Conservation (phyloP, 1,284 basidiomycete genomes). For the Vanrija humicola region DNA sequence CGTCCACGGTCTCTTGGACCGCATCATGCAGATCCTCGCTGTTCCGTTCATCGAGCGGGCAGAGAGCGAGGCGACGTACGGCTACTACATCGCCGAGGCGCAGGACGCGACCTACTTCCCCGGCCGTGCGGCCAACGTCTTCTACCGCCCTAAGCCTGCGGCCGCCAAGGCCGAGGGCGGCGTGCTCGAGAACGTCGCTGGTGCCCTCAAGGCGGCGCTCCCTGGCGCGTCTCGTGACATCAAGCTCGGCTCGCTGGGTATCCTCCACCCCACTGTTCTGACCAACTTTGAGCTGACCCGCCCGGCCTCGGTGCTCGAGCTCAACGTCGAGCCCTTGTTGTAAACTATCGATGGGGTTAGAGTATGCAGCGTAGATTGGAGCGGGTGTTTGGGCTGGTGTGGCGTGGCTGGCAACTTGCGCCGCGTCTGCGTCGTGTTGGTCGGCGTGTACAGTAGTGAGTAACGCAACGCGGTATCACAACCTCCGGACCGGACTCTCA, state of each 20-base stretch:
- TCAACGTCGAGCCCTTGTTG: slow-evolving; percentile 88
- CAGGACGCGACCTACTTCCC: slow-evolving; percentile 92
- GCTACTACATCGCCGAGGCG: slow-evolving; percentile 88
- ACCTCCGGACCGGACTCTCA: no score
- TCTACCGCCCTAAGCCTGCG: slow-evolving; percentile 64
- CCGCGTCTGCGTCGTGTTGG: no score
- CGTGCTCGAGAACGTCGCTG: slow-evolving; percentile 44
- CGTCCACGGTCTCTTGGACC: slow-evolving; percentile 89
- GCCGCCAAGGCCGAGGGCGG: slow-evolving; percentile 32
- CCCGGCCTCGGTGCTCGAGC: slow-evolving; percentile 94
- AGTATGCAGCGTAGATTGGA: not conserved
- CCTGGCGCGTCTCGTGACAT: slow-evolving; percentile 54
- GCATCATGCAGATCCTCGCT: slow-evolving; percentile 91
- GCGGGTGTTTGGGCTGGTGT: not conserved
- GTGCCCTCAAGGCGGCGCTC: slow-evolving; percentile 48
- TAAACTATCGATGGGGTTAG: slow-evolving; percentile 48
- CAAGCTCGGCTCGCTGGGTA: slow-evolving; percentile 76
- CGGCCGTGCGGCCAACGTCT: slow-evolving; percentile 85
- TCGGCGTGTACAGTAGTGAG: no score
- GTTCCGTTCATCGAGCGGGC: slow-evolving; percentile 68
- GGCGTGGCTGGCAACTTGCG: not conserved
- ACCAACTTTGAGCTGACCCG: slow-evolving; percentile 88
- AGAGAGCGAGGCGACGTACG: slow-evolving; percentile 59
- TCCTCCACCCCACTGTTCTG: slow-evolving; percentile 85
- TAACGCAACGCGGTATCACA: no score